Conservation (phyloP, 139 green algal genomes). For the Haematococcus sp. region DNA sequence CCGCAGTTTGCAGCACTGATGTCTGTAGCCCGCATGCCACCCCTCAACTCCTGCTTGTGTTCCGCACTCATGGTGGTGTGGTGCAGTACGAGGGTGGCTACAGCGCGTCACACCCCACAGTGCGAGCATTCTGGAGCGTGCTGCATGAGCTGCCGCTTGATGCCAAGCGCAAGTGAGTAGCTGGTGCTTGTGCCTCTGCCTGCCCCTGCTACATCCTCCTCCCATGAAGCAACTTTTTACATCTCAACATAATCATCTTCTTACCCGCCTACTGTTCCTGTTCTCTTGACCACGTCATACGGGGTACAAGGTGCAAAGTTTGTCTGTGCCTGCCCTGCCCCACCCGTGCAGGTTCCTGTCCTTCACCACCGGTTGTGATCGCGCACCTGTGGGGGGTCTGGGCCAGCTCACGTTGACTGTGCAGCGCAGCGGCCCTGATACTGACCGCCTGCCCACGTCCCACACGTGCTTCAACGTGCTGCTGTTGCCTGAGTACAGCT, state of each 20-base stretch:
- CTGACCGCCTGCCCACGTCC: conserved; percentile 70
- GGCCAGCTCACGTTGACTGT: conserved; percentile 30
- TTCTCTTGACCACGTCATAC: too few relatives aligned
- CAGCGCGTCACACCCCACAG: conserved; percentile 8
- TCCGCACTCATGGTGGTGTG: not conserved
- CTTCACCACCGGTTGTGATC: conserved; percentile 52
- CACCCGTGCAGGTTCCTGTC: conserved; percentile 39
- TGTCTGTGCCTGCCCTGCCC: conserved; percentile 7
- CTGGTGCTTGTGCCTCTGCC: too few relatives aligned
- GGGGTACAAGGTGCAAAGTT: too few relatives aligned
- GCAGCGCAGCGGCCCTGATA: conserved; percentile 52
- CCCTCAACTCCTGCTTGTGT: not conserved
- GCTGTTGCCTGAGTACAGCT: conserved; percentile 73
- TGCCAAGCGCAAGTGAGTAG: not conserved
- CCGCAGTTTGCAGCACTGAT: too few relatives aligned
- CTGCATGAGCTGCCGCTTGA: not conserved
- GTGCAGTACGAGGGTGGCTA: conserved; percentile 42
- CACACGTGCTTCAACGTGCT: conserved; percentile 93
- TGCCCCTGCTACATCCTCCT: too few relatives aligned
- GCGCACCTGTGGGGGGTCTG: conserved; percentile 51
- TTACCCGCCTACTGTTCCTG: too few relatives aligned
- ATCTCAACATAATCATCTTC: too few relatives aligned
- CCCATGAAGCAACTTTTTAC: too few relatives aligned
- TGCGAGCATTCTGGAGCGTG: conserved; percentile 20
- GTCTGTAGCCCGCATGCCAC: too few relatives aligned